A percentile compares a stretch with the other conserved stretches of the same genome.
phyloP scores from a whole-genome alignment of 2,329 filamentous ascomycete genomes.

The Neoscytalidium dimidiatum region DNA sequence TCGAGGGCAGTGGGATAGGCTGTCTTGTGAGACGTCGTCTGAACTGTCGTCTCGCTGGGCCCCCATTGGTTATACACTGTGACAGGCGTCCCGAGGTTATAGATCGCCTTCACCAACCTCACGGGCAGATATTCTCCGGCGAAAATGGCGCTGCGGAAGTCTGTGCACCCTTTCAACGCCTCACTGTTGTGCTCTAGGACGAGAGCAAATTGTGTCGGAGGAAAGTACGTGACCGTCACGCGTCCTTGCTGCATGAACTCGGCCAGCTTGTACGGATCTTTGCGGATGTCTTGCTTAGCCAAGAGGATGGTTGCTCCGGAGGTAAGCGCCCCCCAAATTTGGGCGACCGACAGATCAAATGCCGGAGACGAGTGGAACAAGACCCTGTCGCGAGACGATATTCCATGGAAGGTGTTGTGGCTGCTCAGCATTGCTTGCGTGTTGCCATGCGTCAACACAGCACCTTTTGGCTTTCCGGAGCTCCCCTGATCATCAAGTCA shows the following conservation, averaged over 20 bases:
- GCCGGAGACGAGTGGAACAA: slow-evolving; percentile 23
- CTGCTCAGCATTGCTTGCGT: slow-evolving; percentile 24
- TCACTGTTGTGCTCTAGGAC: slow-evolving; percentile 4
- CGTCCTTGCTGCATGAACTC: slow-evolving; percentile 38
- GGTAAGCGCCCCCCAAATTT: slow-evolving; percentile 46
- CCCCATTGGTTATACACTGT: slow-evolving; percentile 6
- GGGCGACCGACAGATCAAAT: slow-evolving; percentile 46
- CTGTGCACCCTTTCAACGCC: neutral
- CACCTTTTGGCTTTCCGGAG: slow-evolving; percentile 16
- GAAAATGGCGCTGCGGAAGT: slow-evolving; percentile 3
- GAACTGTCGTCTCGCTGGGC: slow-evolving; percentile 1
- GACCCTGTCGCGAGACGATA: slow-evolving; percentile 3
- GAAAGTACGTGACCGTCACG: slow-evolving; percentile 39
- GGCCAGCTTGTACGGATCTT: slow-evolving; percentile 38
- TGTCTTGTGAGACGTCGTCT: slow-evolving; percentile 5
- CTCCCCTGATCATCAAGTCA: neutral
- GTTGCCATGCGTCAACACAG: slow-evolving; percentile 19
- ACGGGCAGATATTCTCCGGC: slow-evolving; percentile 3
- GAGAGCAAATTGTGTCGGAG: slow-evolving; percentile 4
- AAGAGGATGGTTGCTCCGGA: slow-evolving; percentile 43
- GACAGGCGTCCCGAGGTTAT: neutral
- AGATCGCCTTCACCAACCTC: slow-evolving; percentile 3
- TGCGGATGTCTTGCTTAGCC: slow-evolving; percentile 31
- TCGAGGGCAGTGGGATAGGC: neutral
- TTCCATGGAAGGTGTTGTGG: neutral